Base-by-base conservation (phyloP, 768 basidiomycete species). In the Tylopilus plumbeoviolaceoides region DNA sequence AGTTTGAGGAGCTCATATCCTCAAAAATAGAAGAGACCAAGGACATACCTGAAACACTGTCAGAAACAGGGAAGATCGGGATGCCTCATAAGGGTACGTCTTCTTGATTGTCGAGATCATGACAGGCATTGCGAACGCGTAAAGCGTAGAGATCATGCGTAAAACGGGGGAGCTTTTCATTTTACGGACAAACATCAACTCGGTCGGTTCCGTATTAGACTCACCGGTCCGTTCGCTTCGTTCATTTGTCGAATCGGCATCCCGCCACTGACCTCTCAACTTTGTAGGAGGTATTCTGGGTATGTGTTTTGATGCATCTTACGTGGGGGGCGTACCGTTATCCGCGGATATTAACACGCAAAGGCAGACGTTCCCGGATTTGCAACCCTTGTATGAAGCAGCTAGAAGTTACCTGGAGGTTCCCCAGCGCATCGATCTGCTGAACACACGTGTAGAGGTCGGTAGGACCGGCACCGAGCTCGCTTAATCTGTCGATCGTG, bases 151-250 rank as follows among this genome's bases (percentile, higher is more conserved):
- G 68, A 98, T 98, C 64, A 95, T 98, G 95, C 89, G 90, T 65
- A 91, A 97, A 70, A 98, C 95, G 57, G 95, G 95, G 41, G 89
- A 93, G 60, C 75, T 98, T 39, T 98, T 98, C 72, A 84, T 98
- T 36, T 75, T 97, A 60, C 79, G 95, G 57, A 92, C 95, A 49
- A 95, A 93, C 66, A 95, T 97, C 61, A 93, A 94, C 61, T 88
- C 92, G 42, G 94, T 97, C 48, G 95, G 95, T 44, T 95, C 93
- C 30, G 94, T 97, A n/a, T 74, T 98, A 41, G 94, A 98, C 75
- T 92, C 93, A 31, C 94, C 94, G 25, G 91, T 91, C 67, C 62
- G 88, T 77, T 54, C 7, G 7, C 44, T 25, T 44, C 17, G 23
- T 41, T 25, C 35, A 17, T 30, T 14, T 44, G 39, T 50, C 25